Base-by-base conservation (phyloP, 768 basidiomycete species). In the Auriscalpium microsporum region DNA sequence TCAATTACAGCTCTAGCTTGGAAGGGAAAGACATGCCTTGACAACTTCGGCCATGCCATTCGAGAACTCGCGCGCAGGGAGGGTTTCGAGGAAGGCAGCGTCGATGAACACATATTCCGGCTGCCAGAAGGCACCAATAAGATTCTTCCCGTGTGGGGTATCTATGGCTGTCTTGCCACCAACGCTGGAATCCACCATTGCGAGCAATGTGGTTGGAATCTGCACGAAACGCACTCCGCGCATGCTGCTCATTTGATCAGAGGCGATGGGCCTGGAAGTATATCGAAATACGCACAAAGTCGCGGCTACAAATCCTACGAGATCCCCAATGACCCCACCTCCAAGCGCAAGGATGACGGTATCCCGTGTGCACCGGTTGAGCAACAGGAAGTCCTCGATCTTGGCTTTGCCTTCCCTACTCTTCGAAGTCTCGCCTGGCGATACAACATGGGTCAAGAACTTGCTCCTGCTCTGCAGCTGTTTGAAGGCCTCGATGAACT, bases 111-210 rank as follows among this genome's bases (percentile, higher is more conserved):
- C 87, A 75, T 87, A 97, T 63, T 89, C 83, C 0, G 96, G 96
- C 71, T 98, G 95, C 91, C 93, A 94, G 76, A 98, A 99, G 5
- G 95, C 89, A 56, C 96, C 96, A 62, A 99, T 92, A 61, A 98
- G 80, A 71, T 99, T 99, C 75, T 99, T 99, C 54, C 96, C 96
- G 60, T 93, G 90, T 2, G 92, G 93, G 0, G 95, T 97, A 68
- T 99, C 96, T 58, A 98, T 94, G n/a, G 96, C 95, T 0, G 96
- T 99, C 77, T 97, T 99, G 37, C 96, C 95, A 6, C 96, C 96
- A 45, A 99, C 86, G 57, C 91, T 86, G 0, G 94, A 97, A 71
- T 99, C 96, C 21, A 99, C 96, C 96, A 99, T 99, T 7, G 94
- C 93, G 56, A 99, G 80, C 2, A 99, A 77, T 0, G 94, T 96